Percentiles rank a stretch among this genome's conserved stretches.
Conservation (phyloP, 2,329 filamentous ascomycete species). For the Talaromyces piceae region DNA sequence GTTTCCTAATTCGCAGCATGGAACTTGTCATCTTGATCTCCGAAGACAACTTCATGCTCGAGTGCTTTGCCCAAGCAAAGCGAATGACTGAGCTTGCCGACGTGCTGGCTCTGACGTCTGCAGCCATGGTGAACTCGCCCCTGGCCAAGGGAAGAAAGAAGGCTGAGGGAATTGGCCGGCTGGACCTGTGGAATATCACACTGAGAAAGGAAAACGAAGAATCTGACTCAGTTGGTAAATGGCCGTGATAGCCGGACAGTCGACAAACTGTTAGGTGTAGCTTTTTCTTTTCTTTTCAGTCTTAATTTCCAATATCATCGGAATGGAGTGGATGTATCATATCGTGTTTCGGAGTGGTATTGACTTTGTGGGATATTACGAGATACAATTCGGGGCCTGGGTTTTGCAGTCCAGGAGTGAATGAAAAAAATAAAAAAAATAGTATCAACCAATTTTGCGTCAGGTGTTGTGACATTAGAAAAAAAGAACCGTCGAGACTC, state of each 20-base stretch:
- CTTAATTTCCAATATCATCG: background rate
- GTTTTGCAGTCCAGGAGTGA: no score
- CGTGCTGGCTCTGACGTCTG: constrained; percentile 68
- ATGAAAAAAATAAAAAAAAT: no score
- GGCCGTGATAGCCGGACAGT: background rate
- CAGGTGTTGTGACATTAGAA: no score
- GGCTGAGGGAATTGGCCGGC: constrained; percentile 23
- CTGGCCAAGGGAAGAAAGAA: constrained; percentile 37
- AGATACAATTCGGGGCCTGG: background rate
- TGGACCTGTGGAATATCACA: constrained; percentile 34
- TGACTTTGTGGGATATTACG: background rate
- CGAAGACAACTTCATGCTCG: constrained; percentile 58
- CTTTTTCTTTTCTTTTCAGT: background rate
- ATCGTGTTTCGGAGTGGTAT: background rate
- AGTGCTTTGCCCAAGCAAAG: constrained; percentile 55
- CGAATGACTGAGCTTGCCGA: constrained; percentile 71
- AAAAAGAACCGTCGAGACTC: no score
- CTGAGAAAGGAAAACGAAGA: constrained; percentile 20
- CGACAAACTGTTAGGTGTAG: background rate
- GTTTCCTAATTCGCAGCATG: constrained; percentile 76
- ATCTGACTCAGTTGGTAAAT: background rate
- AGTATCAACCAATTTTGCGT: no score
- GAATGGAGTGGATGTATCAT: background rate
- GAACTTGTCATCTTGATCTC: constrained; percentile 74
- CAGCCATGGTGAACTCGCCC: constrained; percentile 53